Base-by-base conservation (phyloP, 1,284 basidiomycete species). In the Moniliophthora roreri region DNA sequence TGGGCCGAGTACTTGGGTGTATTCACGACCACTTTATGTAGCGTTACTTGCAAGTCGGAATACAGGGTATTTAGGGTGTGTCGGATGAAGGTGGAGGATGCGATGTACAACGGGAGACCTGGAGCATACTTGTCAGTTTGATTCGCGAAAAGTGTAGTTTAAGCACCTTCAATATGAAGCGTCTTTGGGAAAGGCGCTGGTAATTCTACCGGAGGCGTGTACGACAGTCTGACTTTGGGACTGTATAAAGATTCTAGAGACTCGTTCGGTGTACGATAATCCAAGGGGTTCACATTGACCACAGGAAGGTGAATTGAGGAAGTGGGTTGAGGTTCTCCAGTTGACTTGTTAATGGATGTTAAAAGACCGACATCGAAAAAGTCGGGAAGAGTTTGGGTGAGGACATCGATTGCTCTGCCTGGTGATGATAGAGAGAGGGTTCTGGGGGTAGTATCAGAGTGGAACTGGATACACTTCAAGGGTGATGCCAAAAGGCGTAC, bases 21-120 rank as follows among this genome's bases (percentile, higher is more conserved):
- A 26, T 72, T 61, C 16, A 84, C 70, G 0, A 66, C 63, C 37
- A 82, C 62, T 62, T 78, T 83, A 16, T 71, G 74, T 26, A 88
- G 68, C 36, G 75, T 74, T 34, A 91, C 78, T 4, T 64, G 66
- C 37, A 89, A 68, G 62, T 89, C 81, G 13, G 83, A 78, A 63
- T 89, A 89, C 13, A 91, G 67, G 6, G 89, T 83, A 60, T 83
- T 86, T 61, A 91, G 77, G 4, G 87, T 85, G 58, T 87, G 87
- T 20, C 85, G 77, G 21, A 91, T 69, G 58, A 91, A 81, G 2
- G 79, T 77, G 2, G 87, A 82, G 0, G 87, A 89, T 0, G 85
- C 79, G 55, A 84, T 73, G 65, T 91, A 91, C 37, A 91, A 63
- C 7, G 84, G 80, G 4, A 88, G 65, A 26, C 89, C 87, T 89